Evolutionary conservation across 2,329 filamentous ascomycete species (phyloP).

Genomic region (Ilyonectria robusta): DNA sequence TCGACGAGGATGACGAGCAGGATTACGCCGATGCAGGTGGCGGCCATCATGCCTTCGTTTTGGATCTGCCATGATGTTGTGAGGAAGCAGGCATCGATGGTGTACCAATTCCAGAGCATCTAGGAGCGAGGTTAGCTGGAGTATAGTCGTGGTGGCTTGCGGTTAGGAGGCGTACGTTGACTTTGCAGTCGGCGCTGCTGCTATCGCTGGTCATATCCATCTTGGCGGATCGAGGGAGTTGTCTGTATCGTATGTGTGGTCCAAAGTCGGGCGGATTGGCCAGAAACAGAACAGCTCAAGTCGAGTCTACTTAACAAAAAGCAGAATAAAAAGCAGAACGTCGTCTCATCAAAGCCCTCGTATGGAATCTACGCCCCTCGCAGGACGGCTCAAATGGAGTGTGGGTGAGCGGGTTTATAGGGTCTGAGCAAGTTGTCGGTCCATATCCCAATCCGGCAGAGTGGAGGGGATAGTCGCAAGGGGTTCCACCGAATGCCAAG

Average conservation of each 20-base stretch:
- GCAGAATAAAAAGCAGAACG: background rate
- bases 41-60: conserved; percentile 81
- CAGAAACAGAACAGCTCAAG: background rate
- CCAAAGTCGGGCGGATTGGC: background rate
- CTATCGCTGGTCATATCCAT: conserved; percentile 44
- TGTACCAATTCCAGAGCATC: conserved; percentile 88
- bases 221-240: background rate
- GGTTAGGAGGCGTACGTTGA: conserved; percentile 43
- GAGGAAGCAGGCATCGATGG: conserved; percentile 81
- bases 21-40: conserved; percentile 82
- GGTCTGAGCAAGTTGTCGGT: conserved; percentile 16
- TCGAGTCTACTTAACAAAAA: background rate
- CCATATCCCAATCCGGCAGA: conserved; percentile 14
- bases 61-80: conserved; percentile 78
- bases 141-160: background rate
- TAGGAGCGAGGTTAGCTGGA: conserved; percentile 48
- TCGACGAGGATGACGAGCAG: conserved; percentile 81
- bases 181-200: conserved; percentile 49
- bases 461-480: conserved; percentile 11
- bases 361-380: conserved; percentile 4
- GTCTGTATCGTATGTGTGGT: background rate
- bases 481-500: conserved; percentile 11
- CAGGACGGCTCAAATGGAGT: conserved; percentile 6
- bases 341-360: conserved; percentile 1
- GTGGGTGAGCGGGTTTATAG: conserved; percentile 29